Conservation (phyloP, 2,329 filamentous ascomycete genomes). For the Xylaria sp. region DNA sequence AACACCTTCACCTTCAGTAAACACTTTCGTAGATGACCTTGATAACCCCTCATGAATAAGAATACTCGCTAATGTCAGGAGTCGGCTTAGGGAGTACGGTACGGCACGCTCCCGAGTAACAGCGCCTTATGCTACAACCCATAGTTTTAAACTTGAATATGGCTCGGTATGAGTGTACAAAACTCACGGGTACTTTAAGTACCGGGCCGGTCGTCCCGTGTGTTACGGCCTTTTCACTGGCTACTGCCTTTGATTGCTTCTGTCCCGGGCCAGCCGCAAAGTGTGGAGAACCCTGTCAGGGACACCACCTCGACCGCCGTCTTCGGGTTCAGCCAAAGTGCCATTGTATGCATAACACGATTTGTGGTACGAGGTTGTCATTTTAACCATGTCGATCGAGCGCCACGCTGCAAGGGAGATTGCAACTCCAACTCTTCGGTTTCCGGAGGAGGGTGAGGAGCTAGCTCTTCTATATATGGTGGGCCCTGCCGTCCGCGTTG, state of each 20-base stretch:
- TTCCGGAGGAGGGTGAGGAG: not conserved
- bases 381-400: constrained; percentile 23
- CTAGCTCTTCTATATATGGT: constrained; percentile 8
- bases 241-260: constrained; percentile 10
- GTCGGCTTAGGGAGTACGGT: no score
- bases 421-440: constrained; percentile 13
- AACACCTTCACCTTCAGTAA: no score
- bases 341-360: not conserved
- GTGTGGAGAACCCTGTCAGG: constrained; percentile 33
- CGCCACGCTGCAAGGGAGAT: constrained; percentile 7
- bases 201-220: constrained; percentile 18
- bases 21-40: no score
- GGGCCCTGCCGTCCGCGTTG: not conserved
- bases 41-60: no score
- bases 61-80: no score
- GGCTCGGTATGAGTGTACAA: not conserved
- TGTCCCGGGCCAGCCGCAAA: constrained; percentile 21
- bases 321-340: constrained; percentile 23
- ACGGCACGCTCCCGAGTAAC: no score
- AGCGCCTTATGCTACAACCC: no score
- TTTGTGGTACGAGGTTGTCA: constrained; percentile 9
- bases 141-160: no score
- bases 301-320: constrained; percentile 19
- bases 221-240: constrained; percentile 8
- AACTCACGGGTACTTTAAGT: constrained; percentile 9